Evolutionary conservation across 2,329 filamentous ascomycete species (phyloP).

Genomic region (Colletotrichum melonis): DNA sequence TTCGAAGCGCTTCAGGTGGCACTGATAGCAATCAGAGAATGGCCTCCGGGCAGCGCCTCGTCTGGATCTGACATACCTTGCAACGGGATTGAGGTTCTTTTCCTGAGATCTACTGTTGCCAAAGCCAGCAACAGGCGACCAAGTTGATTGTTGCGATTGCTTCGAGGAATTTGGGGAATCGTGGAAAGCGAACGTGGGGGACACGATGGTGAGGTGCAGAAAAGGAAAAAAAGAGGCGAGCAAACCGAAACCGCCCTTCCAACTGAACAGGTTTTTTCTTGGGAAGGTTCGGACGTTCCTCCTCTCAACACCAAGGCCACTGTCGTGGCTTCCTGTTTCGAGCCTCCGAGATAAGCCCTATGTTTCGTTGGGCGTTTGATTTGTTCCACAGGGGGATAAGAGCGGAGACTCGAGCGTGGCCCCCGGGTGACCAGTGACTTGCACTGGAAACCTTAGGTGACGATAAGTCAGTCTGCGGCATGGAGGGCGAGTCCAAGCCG

Average conservation of each 20-base stretch:
- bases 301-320: slow-evolving; percentile 13
- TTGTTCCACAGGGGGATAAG: background rate
- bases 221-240: slow-evolving; percentile 14
- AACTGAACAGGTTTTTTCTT: background rate
- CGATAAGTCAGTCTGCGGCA: slow-evolving; percentile 9
- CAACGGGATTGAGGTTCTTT: background rate
- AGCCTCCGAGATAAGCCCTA: background rate
- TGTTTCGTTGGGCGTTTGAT: slow-evolving; percentile 21
- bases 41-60: background rate
- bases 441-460: slow-evolving; percentile 1
- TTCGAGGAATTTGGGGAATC: background rate
- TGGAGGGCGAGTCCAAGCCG: background rate
- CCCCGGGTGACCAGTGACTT: background rate
- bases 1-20: background rate
- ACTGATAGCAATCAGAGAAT: background rate
- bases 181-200: slow-evolving; percentile 1
- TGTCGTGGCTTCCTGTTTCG: slow-evolving; percentile 32
- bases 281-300: slow-evolving; percentile 29
- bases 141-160: background rate
- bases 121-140: slow-evolving; percentile 8
- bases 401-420: background rate
- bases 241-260: slow-evolving; percentile 3
- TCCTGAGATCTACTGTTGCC: background rate
- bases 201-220: background rate
- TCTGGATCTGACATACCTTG: background rate